phyloP scores from a whole-genome alignment of 257 asterid species.

The Nicotiana benthamiana region DNA sequence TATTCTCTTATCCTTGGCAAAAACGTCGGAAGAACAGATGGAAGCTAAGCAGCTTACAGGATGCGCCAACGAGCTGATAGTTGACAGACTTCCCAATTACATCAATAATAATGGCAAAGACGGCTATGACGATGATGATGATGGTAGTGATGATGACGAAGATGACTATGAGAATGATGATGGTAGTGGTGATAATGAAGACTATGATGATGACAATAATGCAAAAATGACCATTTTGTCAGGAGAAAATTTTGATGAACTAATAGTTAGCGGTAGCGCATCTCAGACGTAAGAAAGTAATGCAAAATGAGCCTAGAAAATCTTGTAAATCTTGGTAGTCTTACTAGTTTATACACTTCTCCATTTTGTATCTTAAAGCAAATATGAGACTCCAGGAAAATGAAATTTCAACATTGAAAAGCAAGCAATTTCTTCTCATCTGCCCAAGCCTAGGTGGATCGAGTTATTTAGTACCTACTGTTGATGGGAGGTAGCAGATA shows the following conservation, averaged over 20 bases:
- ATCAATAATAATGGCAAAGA: conserved; percentile 16
- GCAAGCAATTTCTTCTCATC: not conserved
- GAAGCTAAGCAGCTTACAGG: conserved; percentile 66
- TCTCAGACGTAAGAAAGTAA: not conserved
- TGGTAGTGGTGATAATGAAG: not conserved
- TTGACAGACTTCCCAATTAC: conserved; percentile 1
- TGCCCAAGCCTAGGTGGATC: too few species aligned
- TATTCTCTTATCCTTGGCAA: conserved; percentile 73
- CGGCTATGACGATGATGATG: conserved; percentile 7
- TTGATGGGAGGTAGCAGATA: too few species aligned
- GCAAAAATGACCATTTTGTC: not conserved
- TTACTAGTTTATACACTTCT: not conserved
- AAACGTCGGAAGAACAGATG: conserved; percentile 59
- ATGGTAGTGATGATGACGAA: not conserved
- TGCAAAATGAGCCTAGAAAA: conserved; percentile 3
- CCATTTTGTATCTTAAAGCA: not conserved
- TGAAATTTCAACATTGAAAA: not conserved
- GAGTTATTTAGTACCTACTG: too few species aligned
- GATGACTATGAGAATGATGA: not conserved
- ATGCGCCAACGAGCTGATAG: conserved; percentile 5
- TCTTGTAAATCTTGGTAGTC: not conserved
- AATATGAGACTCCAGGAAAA: not conserved
- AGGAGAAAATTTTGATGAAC: not conserved
- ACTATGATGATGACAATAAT: not conserved
- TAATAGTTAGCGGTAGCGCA: not conserved